Percentiles rank a stretch among this genome's conserved stretches.
Evolutionary conservation across 495 filamentous ascomycete species (phyloP).

Genomic region (Sordaria brevicollis): DNA sequence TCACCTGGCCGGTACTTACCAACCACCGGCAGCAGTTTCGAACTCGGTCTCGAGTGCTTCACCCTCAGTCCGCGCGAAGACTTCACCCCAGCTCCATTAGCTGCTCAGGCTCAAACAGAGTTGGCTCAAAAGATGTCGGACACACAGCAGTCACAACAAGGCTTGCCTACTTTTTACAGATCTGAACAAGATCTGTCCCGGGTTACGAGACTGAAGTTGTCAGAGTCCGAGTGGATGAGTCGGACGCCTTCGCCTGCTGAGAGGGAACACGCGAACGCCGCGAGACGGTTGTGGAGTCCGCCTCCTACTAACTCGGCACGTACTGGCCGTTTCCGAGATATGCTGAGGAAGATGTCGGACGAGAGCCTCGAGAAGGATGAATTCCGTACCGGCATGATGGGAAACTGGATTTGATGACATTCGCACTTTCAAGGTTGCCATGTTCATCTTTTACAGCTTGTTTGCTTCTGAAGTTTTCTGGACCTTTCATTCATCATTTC

Average conservation of each 20-base stretch:
- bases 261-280: background rate
- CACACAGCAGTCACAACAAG: slow-evolving; percentile 5
- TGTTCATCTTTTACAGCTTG: background rate
- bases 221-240: slow-evolving; percentile 31
- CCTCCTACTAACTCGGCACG: background rate
- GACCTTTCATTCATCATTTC: background rate
- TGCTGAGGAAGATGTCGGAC: slow-evolving; percentile 2
- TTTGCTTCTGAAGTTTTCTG: background rate
- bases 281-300: slow-evolving; percentile 11
- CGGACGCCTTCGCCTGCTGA: slow-evolving; percentile 24
- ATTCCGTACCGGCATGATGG: background rate
- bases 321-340: slow-evolving; percentile 4
- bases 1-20: slow-evolving; percentile 23
- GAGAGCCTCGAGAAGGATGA: background rate
- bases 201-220: slow-evolving; percentile 12
- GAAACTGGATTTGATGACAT: background rate
- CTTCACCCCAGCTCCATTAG: background rate
- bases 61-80: slow-evolving; percentile 12
- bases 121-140: background rate
- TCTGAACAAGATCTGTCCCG: slow-evolving; percentile 2
- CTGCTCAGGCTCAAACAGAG: no score
- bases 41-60: slow-evolving; percentile 19
- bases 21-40: slow-evolving; percentile 26
- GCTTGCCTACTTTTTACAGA: background rate
- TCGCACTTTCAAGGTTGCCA: no score